Percentiles rank a stretch among this genome's conserved stretches.
Evolutionary conservation across 2,329 filamentous ascomycete genomes (phyloP).

Genomic region (Colletotrichum endophyticum): DNA sequence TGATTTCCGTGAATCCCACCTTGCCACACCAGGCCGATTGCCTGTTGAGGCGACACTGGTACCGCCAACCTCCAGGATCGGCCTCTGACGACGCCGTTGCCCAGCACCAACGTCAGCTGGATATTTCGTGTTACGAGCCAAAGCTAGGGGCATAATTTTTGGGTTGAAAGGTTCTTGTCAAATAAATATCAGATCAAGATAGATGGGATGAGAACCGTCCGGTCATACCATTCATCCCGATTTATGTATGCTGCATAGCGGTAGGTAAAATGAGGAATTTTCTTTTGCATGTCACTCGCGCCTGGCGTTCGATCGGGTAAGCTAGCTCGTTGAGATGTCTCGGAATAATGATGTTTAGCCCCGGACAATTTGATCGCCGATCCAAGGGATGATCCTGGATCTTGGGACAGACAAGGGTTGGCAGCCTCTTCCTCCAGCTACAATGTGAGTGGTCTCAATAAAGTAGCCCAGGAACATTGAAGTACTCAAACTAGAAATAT

Average conservation of each 20-base stretch:
- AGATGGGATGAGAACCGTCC: background rate
- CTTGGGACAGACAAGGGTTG: background rate
- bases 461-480: background rate
- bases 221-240: background rate
- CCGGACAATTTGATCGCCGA: background rate
- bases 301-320: background rate
- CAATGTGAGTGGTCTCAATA: background rate
- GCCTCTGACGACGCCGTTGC: background rate
- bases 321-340: background rate
- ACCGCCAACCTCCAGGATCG: background rate
- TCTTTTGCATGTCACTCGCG: background rate
- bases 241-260: background rate
- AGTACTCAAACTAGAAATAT: background rate
- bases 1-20: background rate
- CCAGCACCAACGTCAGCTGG: background rate
- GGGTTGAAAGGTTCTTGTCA: background rate
- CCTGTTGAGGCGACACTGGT: background rate
- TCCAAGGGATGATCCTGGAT: background rate
- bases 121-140: background rate
- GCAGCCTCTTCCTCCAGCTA: background rate
- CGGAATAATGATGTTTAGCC: background rate
- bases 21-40: background rate
- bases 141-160: background rate
- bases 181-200: background rate
- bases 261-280: background rate